These are phyloP conservation scores for Pseudoneurospora amorphoporcata DNA, from an alignment of 495 filamentous ascomycete species.

Conservation along the genomic window DNA sequence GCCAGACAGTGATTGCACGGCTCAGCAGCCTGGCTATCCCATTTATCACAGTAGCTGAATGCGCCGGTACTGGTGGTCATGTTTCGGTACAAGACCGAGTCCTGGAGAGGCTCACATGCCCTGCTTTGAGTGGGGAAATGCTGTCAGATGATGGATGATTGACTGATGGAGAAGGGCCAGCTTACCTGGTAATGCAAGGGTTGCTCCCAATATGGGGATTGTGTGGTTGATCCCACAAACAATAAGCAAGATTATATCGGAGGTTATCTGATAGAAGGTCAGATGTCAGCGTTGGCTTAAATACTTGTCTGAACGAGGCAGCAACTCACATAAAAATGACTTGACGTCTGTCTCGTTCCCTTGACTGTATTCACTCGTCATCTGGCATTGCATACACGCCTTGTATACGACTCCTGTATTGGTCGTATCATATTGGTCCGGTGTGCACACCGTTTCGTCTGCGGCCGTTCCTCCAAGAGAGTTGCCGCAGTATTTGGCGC, in stretches of 20 bases:
- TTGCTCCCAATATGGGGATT: conserved; percentile 8
- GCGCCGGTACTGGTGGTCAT: conserved; percentile 19
- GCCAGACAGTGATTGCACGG: conserved; percentile 29
- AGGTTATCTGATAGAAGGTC: conserved; percentile 30
- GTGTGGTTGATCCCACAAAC: conserved; percentile 26
- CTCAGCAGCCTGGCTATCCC: conserved; percentile 21
- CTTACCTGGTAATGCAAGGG: conserved; percentile 34
- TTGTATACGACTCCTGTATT: conserved; percentile 27
- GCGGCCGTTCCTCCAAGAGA: conserved; percentile 24
- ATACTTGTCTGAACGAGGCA: too few species aligned
- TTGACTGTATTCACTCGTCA: conserved; percentile 25
- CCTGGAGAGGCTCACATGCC: conserved; percentile 28
- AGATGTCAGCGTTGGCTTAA: not conserved
- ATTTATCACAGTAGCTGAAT: conserved; percentile 32
- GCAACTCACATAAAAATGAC: conserved; percentile 31
- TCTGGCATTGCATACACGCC: conserved; percentile 33
- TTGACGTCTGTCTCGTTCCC: conserved; percentile 26
- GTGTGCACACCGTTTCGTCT: conserved; percentile 31
- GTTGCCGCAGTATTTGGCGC: conserved; percentile 34
- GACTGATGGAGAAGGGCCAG: not conserved
- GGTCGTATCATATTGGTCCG: conserved; percentile 14
- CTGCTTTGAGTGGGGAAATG: conserved; percentile 13
- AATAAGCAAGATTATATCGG: conserved; percentile 29
- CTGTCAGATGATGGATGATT: conserved; percentile 5
- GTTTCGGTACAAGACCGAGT: conserved; percentile 27